Conservation (phyloP, 352 stramenopile genomes). For the Phytophthora pseudosyringae region DNA sequence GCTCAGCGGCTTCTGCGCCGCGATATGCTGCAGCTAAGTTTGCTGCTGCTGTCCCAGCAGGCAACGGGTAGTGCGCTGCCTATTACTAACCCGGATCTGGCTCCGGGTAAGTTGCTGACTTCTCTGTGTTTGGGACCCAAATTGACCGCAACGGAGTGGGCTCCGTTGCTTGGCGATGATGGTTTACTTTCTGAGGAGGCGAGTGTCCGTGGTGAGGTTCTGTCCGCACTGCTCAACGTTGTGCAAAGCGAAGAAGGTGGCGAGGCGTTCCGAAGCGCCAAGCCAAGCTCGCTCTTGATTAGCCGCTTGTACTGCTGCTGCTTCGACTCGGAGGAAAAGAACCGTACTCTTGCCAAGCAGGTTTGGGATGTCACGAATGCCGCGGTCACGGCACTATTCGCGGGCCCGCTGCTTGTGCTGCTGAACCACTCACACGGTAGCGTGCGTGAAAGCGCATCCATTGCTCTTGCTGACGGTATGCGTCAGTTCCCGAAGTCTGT, state of each 20-base stretch:
- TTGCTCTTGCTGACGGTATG: constrained; percentile 84
- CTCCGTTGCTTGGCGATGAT: constrained; percentile 68
- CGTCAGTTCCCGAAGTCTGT: constrained; percentile 79
- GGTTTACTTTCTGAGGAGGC: constrained; percentile 70
- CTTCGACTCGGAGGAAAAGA: constrained; percentile 72
- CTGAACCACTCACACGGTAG: constrained; percentile 78
- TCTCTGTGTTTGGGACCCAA: constrained; percentile 62
- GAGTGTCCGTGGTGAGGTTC: constrained; percentile 58
- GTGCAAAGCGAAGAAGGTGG: constrained; percentile 58
- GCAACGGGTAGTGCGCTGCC: constrained; percentile 50
- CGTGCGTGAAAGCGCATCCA: constrained; percentile 79
- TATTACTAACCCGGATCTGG: constrained; percentile 73
- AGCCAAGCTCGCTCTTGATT: constrained; percentile 58
- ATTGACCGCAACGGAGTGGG: constrained; percentile 70
- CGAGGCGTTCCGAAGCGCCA: constrained; percentile 44
- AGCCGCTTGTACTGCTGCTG: constrained; percentile 67
- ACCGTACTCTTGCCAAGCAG: constrained; percentile 59
- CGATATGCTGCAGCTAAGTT: constrained; percentile 76
- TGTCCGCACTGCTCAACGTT: constrained; percentile 70
- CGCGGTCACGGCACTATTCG: constrained; percentile 65
- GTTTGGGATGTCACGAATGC: constrained; percentile 70
- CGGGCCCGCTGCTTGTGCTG: constrained; percentile 67
- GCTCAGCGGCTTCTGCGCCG: constrained; percentile 75
- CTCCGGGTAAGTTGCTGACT: constrained; percentile 59
- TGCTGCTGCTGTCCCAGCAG: constrained; percentile 71